These are phyloP conservation scores for Cercospora sp. DNA, from an alignment of 2,329 filamentous ascomycete genomes.

Conservation along the genomic window DNA sequence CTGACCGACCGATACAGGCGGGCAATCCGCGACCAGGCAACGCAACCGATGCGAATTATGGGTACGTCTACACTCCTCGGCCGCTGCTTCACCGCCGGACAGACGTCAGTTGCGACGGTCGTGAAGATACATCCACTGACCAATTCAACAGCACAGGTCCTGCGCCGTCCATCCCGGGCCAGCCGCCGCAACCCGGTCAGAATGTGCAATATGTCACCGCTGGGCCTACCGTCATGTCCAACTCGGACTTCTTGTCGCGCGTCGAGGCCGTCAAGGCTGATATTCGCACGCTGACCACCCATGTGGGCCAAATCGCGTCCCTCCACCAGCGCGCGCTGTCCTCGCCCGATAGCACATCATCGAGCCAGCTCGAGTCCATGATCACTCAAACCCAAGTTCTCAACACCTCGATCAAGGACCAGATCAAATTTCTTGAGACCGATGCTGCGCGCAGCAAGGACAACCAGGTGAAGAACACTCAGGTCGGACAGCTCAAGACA, in stretches of 20 bases:
- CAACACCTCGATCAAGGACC: slow-evolving; percentile 74
- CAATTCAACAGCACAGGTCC: slow-evolving; percentile 15
- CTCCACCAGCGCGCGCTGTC: slow-evolving; percentile 71
- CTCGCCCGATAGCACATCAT: slow-evolving; percentile 58
- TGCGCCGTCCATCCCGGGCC: slow-evolving; percentile 30
- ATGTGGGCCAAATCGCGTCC: slow-evolving; percentile 66
- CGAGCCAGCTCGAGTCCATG: slow-evolving; percentile 63
- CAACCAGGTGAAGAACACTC: slow-evolving; percentile 67
- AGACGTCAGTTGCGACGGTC: background rate
- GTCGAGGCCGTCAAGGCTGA: slow-evolving; percentile 66
- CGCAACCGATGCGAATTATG: slow-evolving; percentile 9
- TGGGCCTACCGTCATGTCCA: slow-evolving; percentile 53
- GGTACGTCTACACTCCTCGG: background rate
- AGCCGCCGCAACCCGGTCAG: slow-evolving; percentile 56
- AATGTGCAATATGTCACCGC: slow-evolving; percentile 45
- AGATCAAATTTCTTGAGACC: slow-evolving; percentile 72
- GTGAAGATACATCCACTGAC: background rate
- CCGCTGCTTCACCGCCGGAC: background rate
- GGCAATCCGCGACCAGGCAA: slow-evolving; percentile 6
- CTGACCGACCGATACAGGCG: slow-evolving; percentile 8
- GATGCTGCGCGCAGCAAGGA: slow-evolving; percentile 66
- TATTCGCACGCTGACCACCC: slow-evolving; percentile 65
- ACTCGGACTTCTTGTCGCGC: slow-evolving; percentile 67
- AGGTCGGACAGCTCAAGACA: slow-evolving; percentile 68
- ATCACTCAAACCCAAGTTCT: slow-evolving; percentile 69